Evolutionary conservation across 352 stramenopile species (phyloP), one percentile per base, ranked within the genome.

Genomic region (Peronospora tabacina): DNA sequence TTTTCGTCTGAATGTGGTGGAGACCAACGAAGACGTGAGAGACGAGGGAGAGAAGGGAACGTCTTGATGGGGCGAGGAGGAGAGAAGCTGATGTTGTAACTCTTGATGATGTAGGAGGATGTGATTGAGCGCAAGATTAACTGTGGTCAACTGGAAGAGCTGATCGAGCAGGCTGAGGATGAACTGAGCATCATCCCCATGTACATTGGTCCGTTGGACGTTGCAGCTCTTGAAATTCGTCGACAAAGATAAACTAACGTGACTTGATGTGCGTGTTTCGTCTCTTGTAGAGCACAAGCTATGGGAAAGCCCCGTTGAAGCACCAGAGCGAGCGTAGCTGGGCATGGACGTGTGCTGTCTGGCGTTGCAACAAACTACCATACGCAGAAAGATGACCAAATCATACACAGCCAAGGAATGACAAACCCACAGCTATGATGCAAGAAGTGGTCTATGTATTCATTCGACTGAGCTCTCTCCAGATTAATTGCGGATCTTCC

Each of bases 81-180:
- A 10, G 3, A 37, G 1, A 24, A 33, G 16, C 20, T 55, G 15
- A 52, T 40, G 19, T 8, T 22, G 28, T 51, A 20, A 13, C 34
- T 34, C 10, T 33, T 22, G 28, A 4, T 29, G 10, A 29, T 54
- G 26, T 35, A 94, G 74, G 83, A 94, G 63, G 58, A 74, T 36
- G 63, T 70, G 24, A 90, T 94, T 62, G 83, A 94, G 61, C 78
- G 75, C 48, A 69, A 73, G 51, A 91, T 94, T 58, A 90, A 88
- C 69, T 91, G 82, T 60, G 83, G 83, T 10, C 83, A 94, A 58
- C 65, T 94, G 32, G 83, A 94, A 54, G 81, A 92, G 58, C 71
- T 94, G 40, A 90, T 94, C 30, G 81, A 90, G 44, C 80, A 94
- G 68, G 82, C 82, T 3, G 74, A 93, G 49, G 82, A 93, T 54